phyloP scores from a whole-genome alignment of 1,284 basidiomycete species.

The Boletus smithii region DNA sequence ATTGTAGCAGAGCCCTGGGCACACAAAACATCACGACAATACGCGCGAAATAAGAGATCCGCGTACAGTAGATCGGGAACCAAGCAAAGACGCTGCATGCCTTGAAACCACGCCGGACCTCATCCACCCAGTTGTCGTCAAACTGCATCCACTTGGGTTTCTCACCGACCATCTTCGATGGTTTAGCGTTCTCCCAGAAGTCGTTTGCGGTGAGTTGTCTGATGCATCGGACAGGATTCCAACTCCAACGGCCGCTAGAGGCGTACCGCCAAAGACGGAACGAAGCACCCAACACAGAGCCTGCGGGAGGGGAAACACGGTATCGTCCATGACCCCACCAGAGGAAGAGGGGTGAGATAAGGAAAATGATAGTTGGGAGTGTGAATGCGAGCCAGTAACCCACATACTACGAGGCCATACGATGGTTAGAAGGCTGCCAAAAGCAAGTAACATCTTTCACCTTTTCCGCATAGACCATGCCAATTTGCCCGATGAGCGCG shows the following conservation, averaged over 20 bases:
- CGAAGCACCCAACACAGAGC: conserved; percentile 66
- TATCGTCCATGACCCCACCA: conserved; percentile 66
- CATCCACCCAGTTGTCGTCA: conserved; percentile 80
- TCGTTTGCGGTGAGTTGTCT: conserved; percentile 53
- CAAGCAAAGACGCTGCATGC: conserved; percentile 83
- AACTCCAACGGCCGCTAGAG: conserved; percentile 52
- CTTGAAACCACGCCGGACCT: conserved; percentile 78
- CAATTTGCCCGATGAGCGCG: conserved; percentile 65
- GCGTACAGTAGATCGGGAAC: conserved; percentile 69
- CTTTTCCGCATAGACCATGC: conserved; percentile 74
- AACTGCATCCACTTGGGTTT: conserved; percentile 69
- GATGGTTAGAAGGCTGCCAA: conserved; percentile 1
- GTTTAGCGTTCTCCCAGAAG: conserved; percentile 82
- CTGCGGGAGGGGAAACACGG: conserved; percentile 63
- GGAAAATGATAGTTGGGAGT: conserved; percentile 66
- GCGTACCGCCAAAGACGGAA: conserved; percentile 52
- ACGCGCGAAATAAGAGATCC: neutral
- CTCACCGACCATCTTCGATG: conserved; percentile 45
- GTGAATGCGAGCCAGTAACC: conserved; percentile 72
- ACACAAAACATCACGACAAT: conserved; percentile 1
- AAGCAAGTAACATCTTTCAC: conserved; percentile 26
- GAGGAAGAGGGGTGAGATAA: conserved; percentile 71
- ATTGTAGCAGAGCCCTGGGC: conserved; percentile 69
- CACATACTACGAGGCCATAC: conserved; percentile 44
- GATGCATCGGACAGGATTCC: conserved; percentile 50